Base-by-base conservation (phyloP, 176 grass and related monocot genomes). In the Pontederia paniculata region DNA sequence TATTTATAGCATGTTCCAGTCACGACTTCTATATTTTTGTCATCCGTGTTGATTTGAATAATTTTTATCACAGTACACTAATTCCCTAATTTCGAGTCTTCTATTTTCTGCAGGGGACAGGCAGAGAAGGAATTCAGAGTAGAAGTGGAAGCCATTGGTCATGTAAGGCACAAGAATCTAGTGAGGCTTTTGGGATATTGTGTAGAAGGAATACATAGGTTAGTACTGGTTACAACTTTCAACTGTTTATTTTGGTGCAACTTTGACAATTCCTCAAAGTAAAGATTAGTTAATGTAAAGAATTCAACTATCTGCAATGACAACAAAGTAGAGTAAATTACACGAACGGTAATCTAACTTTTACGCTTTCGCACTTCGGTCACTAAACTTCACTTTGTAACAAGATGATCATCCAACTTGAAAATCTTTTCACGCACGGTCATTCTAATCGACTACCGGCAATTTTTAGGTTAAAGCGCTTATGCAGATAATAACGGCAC, bases 71-170 rank as follows among this genome's bases (percentile, higher is more conserved):
- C 8, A 25, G 42, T 18, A 49, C 23, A 48, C 11, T 80, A 56
- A 7, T 67, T 10, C 12, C 44, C n/a, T 58, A 45, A 57, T 52
- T 28, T 55, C 44, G 54, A 18, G 22, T 53, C 54, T 5, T 15
- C 50, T 10, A 23, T 52, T 10, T 84, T 16, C 44, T 90, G 25
- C 64, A 98, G 93, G 75, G 93, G 93, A 1, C 93, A 98, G 62
- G 93, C 93, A 49, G 93, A 98, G 63, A 98, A 88, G 63, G 93
- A 98, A 74, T 98, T 98, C 63, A 98, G 93, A 66, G 87, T 98
- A 17, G 93, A 98, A 80, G 93, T 91, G 46, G 93, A 98, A 67
- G 93, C 93, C 62, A 98, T 98, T 84, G 93, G 93, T 54, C 87
- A 98, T 70, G 93, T 98, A 23, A 65, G 93, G 12, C 93, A 98